Evolutionary conservation across 2,329 filamentous ascomycete genomes (phyloP).

Genomic region (Aspergillus neotritici): DNA sequence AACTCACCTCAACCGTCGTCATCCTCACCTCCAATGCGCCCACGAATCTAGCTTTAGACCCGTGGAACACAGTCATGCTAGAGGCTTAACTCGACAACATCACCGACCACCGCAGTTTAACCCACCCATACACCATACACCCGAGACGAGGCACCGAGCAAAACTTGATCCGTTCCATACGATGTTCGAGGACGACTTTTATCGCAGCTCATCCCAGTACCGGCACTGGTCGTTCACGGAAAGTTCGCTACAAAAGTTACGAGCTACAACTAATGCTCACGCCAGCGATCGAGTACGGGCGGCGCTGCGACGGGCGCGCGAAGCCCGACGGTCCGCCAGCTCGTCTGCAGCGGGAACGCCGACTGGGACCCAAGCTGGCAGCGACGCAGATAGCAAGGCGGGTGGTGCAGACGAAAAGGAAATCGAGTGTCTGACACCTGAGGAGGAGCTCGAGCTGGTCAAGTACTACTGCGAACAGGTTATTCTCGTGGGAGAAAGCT

Average conservation of each 20-base stretch:
- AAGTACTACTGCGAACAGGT: constrained; percentile 67
- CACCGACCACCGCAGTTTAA: background rate
- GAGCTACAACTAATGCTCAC: constrained; percentile 70
- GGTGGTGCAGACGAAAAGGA: constrained; percentile 32
- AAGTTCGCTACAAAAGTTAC: constrained; percentile 63
- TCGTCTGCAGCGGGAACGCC: constrained; percentile 28
- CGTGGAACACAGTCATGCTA: no score
- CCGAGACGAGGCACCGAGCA: background rate
- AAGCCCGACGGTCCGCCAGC: constrained; percentile 27
- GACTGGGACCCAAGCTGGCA: constrained; percentile 26
- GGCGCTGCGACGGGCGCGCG: constrained; percentile 48
- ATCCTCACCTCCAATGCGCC: background rate
- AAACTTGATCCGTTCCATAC: background rate
- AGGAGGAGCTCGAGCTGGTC: constrained; percentile 77
- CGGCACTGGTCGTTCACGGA: constrained; percentile 88
- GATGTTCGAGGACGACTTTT: constrained; percentile 87
- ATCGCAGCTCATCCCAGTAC: constrained; percentile 84
- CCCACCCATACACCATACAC: background rate
- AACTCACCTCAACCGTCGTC: background rate
- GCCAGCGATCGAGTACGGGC: constrained; percentile 64
- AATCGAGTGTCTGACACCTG: constrained; percentile 73
- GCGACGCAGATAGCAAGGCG: constrained; percentile 29
- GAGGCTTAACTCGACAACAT: background rate
- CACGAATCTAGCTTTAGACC: no score
- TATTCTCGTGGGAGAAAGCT: constrained; percentile 54